Conservation (phyloP, 495 filamentous ascomycete species). For the Trichocladium uniseriatum region DNA sequence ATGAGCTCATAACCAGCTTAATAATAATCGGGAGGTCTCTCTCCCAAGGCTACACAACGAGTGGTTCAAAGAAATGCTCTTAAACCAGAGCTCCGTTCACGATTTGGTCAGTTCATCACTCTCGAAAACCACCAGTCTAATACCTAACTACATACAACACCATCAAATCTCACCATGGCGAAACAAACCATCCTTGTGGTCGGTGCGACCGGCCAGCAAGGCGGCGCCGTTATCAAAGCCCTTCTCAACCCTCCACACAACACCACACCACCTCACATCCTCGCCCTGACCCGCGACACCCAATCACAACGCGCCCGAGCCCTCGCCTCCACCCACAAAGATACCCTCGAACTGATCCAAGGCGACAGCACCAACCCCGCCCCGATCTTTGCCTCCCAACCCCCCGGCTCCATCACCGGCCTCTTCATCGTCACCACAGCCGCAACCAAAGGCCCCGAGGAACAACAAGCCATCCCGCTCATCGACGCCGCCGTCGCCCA, state of each 20-base stretch:
- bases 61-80: no score
- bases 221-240: conserved; percentile 49
- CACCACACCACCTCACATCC: conserved; percentile 41
- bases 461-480: conserved; percentile 51
- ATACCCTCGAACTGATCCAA: conserved; percentile 43
- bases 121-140: no score
- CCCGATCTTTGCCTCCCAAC: conserved; percentile 44
- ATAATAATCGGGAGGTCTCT: no score
- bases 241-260: conserved; percentile 40
- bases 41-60: no score
- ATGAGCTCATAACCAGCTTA: no score
- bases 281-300: conserved; percentile 59
- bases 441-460: conserved; percentile 37
- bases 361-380: conserved; percentile 46
- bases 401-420: conserved; percentile 32
- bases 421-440: conserved; percentile 45
- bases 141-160: no score
- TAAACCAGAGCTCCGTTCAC: no score
- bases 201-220: conserved; percentile 67
- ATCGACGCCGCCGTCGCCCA: conserved; percentile 48
- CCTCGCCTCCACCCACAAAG: conserved; percentile 30
- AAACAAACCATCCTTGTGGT: conserved; percentile 38
- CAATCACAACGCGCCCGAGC: conserved; percentile 44
- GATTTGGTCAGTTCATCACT: no score
- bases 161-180: conserved; percentile 17